A percentile compares a stretch with the other conserved stretches of the same genome.
Conservation (phyloP, 768 basidiomycete genomes). For the Mycena rosella region DNA sequence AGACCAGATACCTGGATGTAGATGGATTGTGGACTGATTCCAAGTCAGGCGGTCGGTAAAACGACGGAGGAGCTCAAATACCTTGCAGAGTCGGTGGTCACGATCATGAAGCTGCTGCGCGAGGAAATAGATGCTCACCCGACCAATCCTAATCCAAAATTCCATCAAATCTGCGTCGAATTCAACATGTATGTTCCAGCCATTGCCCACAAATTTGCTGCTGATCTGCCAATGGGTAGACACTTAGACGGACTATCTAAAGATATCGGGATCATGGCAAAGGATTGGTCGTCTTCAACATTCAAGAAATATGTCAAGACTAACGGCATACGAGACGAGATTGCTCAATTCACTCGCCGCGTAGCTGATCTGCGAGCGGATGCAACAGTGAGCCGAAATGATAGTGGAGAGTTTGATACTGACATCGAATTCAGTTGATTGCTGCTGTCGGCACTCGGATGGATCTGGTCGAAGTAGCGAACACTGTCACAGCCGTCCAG, state of each 20-base stretch:
- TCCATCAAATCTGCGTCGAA: background rate
- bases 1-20: background rate
- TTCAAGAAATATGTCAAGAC: conserved; percentile 19
- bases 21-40: background rate
- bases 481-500: background rate
- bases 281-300: conserved; percentile 11
- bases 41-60: background rate
- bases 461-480: conserved; percentile 1
- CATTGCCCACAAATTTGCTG: background rate
- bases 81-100: background rate
- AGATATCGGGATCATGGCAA: conserved; percentile 1
- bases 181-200: background rate
- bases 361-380: conserved; percentile 7
- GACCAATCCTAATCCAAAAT: background rate
- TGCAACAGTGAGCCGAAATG: background rate
- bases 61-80: background rate
- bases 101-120: conserved; percentile 7
- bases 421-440: background rate
- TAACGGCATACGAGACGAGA: background rate
- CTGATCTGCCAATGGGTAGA: background rate
- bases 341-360: conserved; percentile 1
- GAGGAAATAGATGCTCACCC: background rate
- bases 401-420: background rate
- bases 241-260: conserved; percentile 1
- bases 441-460: conserved; percentile 3